These are phyloP conservation scores for Veloporphyrellus conicus DNA, from an alignment of 1,284 basidiomycete species.

Conservation along the genomic window DNA sequence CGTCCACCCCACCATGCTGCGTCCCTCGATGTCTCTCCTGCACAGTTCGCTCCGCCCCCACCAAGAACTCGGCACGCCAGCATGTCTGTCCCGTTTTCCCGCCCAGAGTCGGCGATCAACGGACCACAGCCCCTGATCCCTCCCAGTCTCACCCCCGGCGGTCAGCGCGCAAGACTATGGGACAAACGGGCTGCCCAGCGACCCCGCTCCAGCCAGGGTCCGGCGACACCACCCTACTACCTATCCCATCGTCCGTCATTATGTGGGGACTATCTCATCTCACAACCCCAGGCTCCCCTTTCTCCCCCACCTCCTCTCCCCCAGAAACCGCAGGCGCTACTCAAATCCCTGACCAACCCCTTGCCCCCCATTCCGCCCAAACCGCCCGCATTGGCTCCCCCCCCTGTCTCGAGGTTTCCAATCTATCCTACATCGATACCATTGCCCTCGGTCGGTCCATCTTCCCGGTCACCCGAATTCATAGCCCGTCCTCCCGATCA, in stretches of 20 bases:
- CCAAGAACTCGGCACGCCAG: conserved; percentile 25
- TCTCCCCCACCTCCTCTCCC: conserved; percentile 35
- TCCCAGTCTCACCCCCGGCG: conserved; percentile 9
- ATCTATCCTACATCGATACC: conserved; percentile 35
- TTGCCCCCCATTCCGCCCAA: conserved; percentile 34
- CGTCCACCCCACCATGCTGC: conserved; percentile 23
- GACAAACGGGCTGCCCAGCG: conserved; percentile 17
- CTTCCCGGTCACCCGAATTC: conserved; percentile 14
- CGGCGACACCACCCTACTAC: conserved; percentile 4
- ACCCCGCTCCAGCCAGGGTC: conserved; percentile 12
- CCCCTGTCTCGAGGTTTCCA: conserved; percentile 23
- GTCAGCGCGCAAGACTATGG: conserved; percentile 22
- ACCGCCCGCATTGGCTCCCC: conserved; percentile 19
- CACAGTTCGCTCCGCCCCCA: conserved; percentile 5
- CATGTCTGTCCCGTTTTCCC: conserved; percentile 11
- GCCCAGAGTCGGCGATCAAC: conserved; percentile 1
- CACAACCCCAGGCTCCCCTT: conserved; percentile 14
- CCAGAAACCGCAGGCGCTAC: conserved; percentile 30
- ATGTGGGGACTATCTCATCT: conserved; percentile 32
- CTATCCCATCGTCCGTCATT: conserved; percentile 21
- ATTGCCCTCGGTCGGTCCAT: conserved; percentile 13
- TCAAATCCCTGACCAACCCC: conserved; percentile 18
- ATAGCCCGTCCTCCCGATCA: conserved; percentile 21
- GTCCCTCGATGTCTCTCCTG: conserved; percentile 21
- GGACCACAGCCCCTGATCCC: conserved; percentile 19